Conservation (phyloP, 1,284 basidiomycete species). For the Cutaneotrichosporon mucoides region DNA sequence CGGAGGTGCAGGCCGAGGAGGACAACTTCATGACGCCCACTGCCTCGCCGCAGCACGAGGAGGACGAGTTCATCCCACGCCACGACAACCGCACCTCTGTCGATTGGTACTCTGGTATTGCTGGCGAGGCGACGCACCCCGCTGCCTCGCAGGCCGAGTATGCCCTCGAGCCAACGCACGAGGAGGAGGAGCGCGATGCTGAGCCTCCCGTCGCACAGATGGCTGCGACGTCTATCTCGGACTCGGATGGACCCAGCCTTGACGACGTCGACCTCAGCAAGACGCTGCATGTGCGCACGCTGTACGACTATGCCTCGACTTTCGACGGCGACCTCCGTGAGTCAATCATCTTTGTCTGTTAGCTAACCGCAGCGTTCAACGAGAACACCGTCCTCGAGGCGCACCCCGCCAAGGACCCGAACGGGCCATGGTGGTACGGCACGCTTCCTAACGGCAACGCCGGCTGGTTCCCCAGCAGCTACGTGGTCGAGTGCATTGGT, state of each 20-base stretch:
- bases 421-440: slow-evolving; percentile 81
- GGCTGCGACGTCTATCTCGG: slow-evolving; percentile 3
- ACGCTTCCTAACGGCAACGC: slow-evolving; percentile 62
- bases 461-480: slow-evolving; percentile 89
- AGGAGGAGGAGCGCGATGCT: slow-evolving; percentile 50
- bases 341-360: slow-evolving; percentile 26
- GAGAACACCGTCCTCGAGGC: slow-evolving; percentile 76
- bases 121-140: slow-evolving; percentile 60
- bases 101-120: slow-evolving; percentile 87
- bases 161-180: slow-evolving; percentile 30
- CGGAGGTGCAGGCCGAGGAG: no score
- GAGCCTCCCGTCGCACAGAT: slow-evolving; percentile 1
- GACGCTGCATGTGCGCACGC: slow-evolving; percentile 64
- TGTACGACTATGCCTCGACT: slow-evolving; percentile 79
- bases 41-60: slow-evolving; percentile 2
- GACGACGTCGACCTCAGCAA: slow-evolving; percentile 18
- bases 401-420: slow-evolving; percentile 74
- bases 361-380: slow-evolving; percentile 60
- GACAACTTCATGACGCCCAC: not conserved
- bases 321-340: slow-evolving; percentile 79
- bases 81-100: slow-evolving; percentile 70
- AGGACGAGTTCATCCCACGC: slow-evolving; percentile 29
- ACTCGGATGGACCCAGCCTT: slow-evolving; percentile 14
- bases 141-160: slow-evolving; percentile 24
- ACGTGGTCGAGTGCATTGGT: slow-evolving; percentile 72